Percentiles rank a stretch among this genome's conserved stretches.
Evolutionary conservation across 2,329 filamentous ascomycete genomes (phyloP).

Genomic region (Fusarium metavorans): DNA sequence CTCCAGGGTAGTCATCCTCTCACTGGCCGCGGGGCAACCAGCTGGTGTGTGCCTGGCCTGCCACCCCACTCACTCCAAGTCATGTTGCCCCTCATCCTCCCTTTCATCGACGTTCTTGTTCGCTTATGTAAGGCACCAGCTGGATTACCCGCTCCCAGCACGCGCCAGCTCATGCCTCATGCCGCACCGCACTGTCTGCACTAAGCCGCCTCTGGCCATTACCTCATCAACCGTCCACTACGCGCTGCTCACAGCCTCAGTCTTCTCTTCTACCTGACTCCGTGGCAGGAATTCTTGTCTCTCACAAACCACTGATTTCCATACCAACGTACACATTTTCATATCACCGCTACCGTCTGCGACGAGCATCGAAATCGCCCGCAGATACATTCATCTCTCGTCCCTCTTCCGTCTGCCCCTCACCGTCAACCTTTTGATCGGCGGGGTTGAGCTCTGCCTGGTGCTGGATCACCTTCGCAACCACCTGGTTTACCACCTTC

Average conservation of each 20-base stretch:
- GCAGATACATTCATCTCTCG: conserved; percentile 10
- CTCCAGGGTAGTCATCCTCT: conserved; percentile 7
- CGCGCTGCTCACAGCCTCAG: conserved; percentile 23
- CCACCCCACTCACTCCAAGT: neutral
- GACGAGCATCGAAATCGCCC: conserved; percentile 21
- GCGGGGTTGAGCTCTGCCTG: conserved; percentile 55
- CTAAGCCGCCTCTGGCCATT: conserved; percentile 38
- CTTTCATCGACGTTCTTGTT: neutral
- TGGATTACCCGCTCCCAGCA: neutral
- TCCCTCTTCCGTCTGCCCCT: conserved; percentile 6
- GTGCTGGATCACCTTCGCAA: conserved; percentile 48
- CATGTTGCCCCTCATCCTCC: conserved; percentile 3
- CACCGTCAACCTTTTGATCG: conserved; percentile 33
- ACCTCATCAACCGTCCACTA: conserved; percentile 42
- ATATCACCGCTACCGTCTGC: conserved; percentile 26
- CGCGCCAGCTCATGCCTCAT: conserved; percentile 35
- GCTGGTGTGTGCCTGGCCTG: conserved; percentile 4
- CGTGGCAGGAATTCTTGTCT: conserved; percentile 24
- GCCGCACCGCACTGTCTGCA: conserved; percentile 5
- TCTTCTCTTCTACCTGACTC: conserved; percentile 28
- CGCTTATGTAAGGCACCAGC: conserved; percentile 34
- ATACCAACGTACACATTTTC: conserved; percentile 14
- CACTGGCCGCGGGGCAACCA: conserved; percentile 19
- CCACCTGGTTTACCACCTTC: conserved; percentile 40
- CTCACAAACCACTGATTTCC: conserved; percentile 27